Base-by-base conservation (phyloP, 441 rosid genomes). In the Gossypium davidsonii region DNA sequence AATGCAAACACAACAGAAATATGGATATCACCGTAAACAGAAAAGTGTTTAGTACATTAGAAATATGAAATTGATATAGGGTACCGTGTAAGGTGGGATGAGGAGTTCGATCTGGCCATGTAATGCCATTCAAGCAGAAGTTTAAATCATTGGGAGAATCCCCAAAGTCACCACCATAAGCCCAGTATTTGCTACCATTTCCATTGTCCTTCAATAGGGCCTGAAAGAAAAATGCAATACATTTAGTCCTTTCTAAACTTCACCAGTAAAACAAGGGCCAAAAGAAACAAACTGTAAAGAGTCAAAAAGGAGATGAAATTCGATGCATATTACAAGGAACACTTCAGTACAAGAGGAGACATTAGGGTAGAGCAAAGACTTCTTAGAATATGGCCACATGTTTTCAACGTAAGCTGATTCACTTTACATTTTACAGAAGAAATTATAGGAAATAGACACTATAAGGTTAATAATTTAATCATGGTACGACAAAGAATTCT, bases 111-210 rank as follows among this genome's bases (percentile, higher is more conserved):
- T 95, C 96, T 12, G 99, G 99, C 99, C 99, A 95, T 51, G 68
- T 77, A 81, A 95, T 80, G 68, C 99, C 99, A 71, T 92, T 85
- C 83, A 95, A 80, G 83, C 99, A 92, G 80, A 93, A 95, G 84
- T 95, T 95, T 80, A 86, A 81, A 84, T 95, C 99, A 84, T 95
- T 95, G 67, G 98, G 98, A 55, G 79, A 74, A 76, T 95, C 99
- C 78, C 98, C 99, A 81, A 90, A 95, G 86, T 92, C 93, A 60
- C 99, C 99, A 77, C 99, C 99, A 90, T 95, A 95, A 9, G 98
- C 99, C 99, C 99, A 95, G 79, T 71, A 88, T 76, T 92, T 92
- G 62, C 62, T 72, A 61, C 98, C 97, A 82, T 85, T 88, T 59
- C 77, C 79, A 65, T 83, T 77, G 58, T 90, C 88, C 85, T 93